These are phyloP conservation scores for Neurospora sp. DNA, from an alignment of 495 filamentous ascomycete genomes.

Conservation along the genomic window DNA sequence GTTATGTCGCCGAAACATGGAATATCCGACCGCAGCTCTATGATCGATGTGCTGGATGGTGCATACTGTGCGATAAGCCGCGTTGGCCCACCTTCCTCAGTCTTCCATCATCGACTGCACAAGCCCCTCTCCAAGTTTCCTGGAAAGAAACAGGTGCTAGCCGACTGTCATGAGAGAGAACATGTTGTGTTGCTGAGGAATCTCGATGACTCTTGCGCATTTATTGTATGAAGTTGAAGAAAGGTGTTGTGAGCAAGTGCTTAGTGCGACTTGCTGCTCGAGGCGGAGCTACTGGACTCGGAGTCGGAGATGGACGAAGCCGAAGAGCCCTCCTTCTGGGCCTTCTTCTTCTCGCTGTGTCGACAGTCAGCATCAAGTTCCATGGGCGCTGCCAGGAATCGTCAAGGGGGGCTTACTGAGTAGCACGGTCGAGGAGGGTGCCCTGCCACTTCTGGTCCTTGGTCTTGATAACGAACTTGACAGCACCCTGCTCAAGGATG, in stretches of 20 bases:
- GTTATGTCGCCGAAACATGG: neutral
- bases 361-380: neutral
- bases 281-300: conserved; percentile 19
- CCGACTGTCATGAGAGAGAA: neutral
- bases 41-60: neutral
- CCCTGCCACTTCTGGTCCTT: conserved; percentile 28
- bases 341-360: conserved; percentile 27
- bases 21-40: neutral
- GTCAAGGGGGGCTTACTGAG: conserved; percentile 24
- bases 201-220: neutral
- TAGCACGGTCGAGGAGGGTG: conserved; percentile 30
- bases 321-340: conserved; percentile 9
- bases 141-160: neutral
- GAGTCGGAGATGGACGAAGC: conserved; percentile 17
- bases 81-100: neutral
- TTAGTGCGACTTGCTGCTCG: conserved; percentile 17
- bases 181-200: neutral
- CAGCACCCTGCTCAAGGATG: conserved; percentile 23
- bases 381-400: neutral
- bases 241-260: neutral
- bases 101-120: neutral
- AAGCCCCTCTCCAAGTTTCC: neutral
- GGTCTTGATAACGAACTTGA: conserved; percentile 36
- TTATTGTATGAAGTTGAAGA: neutral
- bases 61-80: neutral